phyloP scores from a whole-genome alignment of 345 rosid species.

The Schrenkiella parvula region DNA sequence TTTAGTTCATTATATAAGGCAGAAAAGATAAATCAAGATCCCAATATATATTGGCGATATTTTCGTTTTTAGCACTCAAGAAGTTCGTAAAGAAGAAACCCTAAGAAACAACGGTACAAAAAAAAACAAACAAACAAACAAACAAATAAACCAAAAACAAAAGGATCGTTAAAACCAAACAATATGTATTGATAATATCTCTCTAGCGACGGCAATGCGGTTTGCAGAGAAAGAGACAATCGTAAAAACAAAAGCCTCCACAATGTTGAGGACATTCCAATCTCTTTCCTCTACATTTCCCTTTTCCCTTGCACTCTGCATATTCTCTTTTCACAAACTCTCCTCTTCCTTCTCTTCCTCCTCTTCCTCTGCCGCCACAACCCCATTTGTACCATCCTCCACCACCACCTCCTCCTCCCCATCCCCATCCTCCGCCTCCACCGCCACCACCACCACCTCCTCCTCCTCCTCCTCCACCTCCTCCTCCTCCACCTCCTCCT shows the following conservation, averaged over 20 bases:
- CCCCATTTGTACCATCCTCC: conserved; percentile 61
- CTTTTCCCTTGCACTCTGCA: conserved; percentile 50
- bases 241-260: conserved; percentile 65
- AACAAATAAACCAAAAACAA: not conserved
- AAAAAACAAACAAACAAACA: not conserved
- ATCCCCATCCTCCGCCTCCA: conserved; percentile 33
- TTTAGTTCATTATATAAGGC: not conserved
- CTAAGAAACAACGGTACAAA: not conserved
- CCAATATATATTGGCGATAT: not conserved
- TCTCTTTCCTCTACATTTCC: conserved; percentile 53
- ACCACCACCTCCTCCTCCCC: conserved; percentile 49
- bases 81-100: not conserved
- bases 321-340: conserved; percentile 47
- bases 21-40: not conserved
- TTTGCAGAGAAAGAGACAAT: conserved; percentile 60
- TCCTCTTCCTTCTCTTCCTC: conserved; percentile 33
- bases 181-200: not conserved
- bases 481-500: too few species aligned
- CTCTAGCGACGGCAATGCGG: conserved; percentile 52
- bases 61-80: not conserved
- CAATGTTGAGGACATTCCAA: conserved; percentile 70
- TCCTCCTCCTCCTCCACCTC: too few species aligned
- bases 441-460: too few species aligned
- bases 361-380: conserved; percentile 28
- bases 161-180: not conserved